Conservation (phyloP, 352 stramenopile genomes). For the Globisporangium cederbergense region DNA sequence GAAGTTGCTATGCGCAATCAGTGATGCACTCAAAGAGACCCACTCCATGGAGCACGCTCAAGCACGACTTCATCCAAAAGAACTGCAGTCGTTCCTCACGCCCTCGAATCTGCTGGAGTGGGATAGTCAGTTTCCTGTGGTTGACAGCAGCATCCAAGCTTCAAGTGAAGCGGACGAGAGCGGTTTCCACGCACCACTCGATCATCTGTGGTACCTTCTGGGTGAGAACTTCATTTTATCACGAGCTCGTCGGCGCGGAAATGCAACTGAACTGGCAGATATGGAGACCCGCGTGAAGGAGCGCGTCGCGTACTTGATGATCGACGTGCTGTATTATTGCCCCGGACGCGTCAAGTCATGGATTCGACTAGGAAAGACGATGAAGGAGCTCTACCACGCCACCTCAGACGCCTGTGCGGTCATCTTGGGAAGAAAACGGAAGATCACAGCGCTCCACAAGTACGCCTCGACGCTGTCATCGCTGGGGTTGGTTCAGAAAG, state of each 20-base stretch:
- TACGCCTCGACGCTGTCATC: conserved; percentile 25
- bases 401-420: conserved; percentile 57
- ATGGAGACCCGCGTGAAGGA: conserved; percentile 60
- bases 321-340: conserved; percentile 61
- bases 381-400: conserved; percentile 69
- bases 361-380: conserved; percentile 58
- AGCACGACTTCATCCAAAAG: not conserved
- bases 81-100: conserved; percentile 32
- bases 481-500: not conserved
- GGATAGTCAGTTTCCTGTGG: conserved; percentile 9
- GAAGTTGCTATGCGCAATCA: conserved; percentile 58
- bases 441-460: conserved; percentile 31
- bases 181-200: conserved; percentile 18
- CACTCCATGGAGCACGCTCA: conserved; percentile 8
- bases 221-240: conserved; percentile 69
- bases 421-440: conserved; percentile 40
- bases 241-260: conserved; percentile 56
- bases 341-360: conserved; percentile 62
- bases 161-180: not conserved
- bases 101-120: conserved; percentile 37
- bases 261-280: conserved; percentile 50
- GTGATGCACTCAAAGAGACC: conserved; percentile 30
- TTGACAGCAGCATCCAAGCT: not conserved
- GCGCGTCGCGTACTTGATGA: conserved; percentile 48
- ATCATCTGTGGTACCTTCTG: conserved; percentile 70